Evolutionary conservation across 495 filamentous ascomycete genomes (phyloP).

Genomic region (Polyplosphaeria fusca): DNA sequence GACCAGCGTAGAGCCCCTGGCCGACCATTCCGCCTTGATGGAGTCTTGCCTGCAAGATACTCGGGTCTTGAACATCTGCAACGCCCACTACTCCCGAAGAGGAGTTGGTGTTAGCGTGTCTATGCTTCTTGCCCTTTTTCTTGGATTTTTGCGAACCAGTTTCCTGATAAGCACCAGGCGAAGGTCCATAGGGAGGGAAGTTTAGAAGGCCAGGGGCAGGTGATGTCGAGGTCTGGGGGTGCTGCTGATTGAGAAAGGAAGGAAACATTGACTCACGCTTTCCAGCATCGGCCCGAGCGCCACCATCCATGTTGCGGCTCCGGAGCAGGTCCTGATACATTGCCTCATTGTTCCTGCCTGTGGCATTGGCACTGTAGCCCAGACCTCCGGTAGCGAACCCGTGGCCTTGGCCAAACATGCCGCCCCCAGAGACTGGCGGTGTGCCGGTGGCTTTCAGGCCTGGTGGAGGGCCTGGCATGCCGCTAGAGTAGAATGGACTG

Average conservation of each 20-base stretch:
- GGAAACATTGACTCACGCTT: constrained; percentile 95
- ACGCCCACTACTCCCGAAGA: constrained; percentile 93
- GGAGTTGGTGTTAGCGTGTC: constrained; percentile 99
- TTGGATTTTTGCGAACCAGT: constrained; percentile 87
- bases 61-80: constrained; percentile 99
- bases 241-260: constrained; percentile 79
- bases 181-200: constrained; percentile 85
- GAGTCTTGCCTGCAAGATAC: constrained; percentile 97
- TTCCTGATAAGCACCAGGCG: constrained; percentile 78
- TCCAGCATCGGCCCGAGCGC: constrained; percentile 68
- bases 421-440: constrained; percentile 73
- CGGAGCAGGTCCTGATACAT: constrained; percentile 77
- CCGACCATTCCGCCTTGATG: constrained; percentile 73
- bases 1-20: constrained; percentile 83
- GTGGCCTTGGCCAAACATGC: constrained; percentile 73
- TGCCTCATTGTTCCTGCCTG: constrained; percentile 71
- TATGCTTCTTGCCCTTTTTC: constrained; percentile 99
- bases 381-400: constrained; percentile 68
- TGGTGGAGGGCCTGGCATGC: constrained; percentile 87
- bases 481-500: constrained; percentile 60
- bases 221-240: constrained; percentile 75
- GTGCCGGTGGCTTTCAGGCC: constrained; percentile 92
- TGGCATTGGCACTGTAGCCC: constrained; percentile 62
- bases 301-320: constrained; percentile 50
- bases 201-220: constrained; percentile 80